Evolutionary conservation across 768 basidiomycete genomes (phyloP).

Genomic region (Porphyrellus cyaneotinctus): DNA sequence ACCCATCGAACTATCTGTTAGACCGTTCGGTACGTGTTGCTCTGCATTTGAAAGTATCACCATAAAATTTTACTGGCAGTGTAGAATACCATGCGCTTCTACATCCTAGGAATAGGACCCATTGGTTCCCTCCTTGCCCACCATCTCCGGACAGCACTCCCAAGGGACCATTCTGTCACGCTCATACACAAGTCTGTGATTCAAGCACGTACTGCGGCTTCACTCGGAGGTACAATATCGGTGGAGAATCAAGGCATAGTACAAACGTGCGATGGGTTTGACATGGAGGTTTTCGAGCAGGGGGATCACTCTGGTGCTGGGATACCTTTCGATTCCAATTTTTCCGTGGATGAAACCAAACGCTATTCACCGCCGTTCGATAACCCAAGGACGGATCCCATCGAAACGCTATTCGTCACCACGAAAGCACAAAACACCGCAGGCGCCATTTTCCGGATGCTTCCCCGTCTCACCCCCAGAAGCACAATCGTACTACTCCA

Average conservation of each 20-base stretch:
- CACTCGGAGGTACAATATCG: slow-evolving; percentile 36
- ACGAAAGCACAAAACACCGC: slow-evolving; percentile 72
- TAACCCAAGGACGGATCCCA: slow-evolving; percentile 32
- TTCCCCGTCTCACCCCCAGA: slow-evolving; percentile 55
- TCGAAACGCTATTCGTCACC: slow-evolving; percentile 78
- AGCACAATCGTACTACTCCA: slow-evolving; percentile 91
- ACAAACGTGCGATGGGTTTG: slow-evolving; percentile 41
- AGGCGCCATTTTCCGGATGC: slow-evolving; percentile 51
- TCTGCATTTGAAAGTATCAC: neutral
- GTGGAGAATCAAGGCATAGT: slow-evolving; percentile 50
- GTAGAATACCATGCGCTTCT: slow-evolving; percentile 49
- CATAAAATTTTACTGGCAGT: neutral
- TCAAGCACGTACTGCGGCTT: slow-evolving; percentile 35
- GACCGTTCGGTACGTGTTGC: neutral
- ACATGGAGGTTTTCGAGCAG: slow-evolving; percentile 45
- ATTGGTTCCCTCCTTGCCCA: slow-evolving; percentile 80
- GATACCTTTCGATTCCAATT: slow-evolving; percentile 15
- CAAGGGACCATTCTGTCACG: slow-evolving; percentile 50
- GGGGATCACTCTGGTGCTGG: slow-evolving; percentile 22
- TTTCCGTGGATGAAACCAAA: slow-evolving; percentile 10
- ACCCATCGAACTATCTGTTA: neutral
- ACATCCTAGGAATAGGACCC: slow-evolving; percentile 76
- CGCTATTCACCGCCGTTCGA: slow-evolving; percentile 12
- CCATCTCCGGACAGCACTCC: slow-evolving; percentile 64
- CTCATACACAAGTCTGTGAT: slow-evolving; percentile 60